phyloP scores from a whole-genome alignment of 129 eudicot species.

The Smallanthus sonchifolius region DNA sequence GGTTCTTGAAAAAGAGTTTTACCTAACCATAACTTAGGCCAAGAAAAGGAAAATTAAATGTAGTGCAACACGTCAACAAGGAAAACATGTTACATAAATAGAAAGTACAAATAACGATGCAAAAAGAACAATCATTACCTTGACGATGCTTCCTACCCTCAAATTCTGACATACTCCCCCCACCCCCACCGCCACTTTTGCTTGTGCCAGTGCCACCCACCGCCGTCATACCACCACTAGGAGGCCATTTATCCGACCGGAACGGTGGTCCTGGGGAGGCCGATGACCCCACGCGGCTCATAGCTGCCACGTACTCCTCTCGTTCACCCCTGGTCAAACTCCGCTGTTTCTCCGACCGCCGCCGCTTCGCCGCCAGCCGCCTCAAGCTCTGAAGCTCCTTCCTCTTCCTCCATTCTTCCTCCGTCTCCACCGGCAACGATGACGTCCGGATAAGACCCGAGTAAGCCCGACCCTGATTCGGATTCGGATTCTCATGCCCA shows the following conservation, averaged over 20 bases:
- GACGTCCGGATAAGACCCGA: slow-evolving; percentile 46
- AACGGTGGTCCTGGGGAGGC: slow-evolving; percentile 30
- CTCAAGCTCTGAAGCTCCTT: slow-evolving; percentile 77
- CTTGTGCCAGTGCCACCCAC: not conserved
- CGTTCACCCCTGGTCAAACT: slow-evolving; percentile 36
- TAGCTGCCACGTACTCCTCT: slow-evolving; percentile 40
- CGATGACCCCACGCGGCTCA: slow-evolving; percentile 26
- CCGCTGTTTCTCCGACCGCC: slow-evolving; percentile 69
- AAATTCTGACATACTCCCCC: slow-evolving; percentile 40
- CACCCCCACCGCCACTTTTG: slow-evolving; percentile 18
- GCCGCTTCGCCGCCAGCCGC: slow-evolving; percentile 74
- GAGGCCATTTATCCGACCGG: slow-evolving; percentile 28
- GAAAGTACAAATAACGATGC: slow-evolving; percentile 17
- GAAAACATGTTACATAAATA: slow-evolving; percentile 10
- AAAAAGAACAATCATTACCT: slow-evolving; percentile 42
- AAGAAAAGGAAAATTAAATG: not conserved
- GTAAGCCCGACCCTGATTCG: slow-evolving; percentile 7
- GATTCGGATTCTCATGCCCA: not conserved
- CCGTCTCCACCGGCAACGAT: slow-evolving; percentile 83
- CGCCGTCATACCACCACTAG: not conserved
- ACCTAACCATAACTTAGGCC: slow-evolving; percentile 8
- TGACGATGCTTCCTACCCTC: slow-evolving; percentile 38
- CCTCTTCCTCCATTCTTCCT: slow-evolving; percentile 81
- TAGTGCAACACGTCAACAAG: not conserved
- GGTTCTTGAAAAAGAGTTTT: slow-evolving; percentile 4